phyloP scores from a whole-genome alignment of 164 flowering plant genomes.

The Umbilicus rupestris region DNA sequence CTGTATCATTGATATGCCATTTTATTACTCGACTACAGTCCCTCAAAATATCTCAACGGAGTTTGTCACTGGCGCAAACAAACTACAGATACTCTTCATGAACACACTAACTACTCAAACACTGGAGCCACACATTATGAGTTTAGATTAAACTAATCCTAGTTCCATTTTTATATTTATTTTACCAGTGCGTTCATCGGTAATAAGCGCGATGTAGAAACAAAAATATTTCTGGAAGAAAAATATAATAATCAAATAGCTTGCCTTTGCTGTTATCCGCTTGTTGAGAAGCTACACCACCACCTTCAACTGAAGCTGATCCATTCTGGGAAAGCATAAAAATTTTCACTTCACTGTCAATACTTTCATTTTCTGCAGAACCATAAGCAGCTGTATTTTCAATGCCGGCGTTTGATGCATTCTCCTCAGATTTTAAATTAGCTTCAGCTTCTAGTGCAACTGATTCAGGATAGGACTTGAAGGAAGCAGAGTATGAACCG shows the following conservation, averaged over 20 bases:
- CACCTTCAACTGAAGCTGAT: conserved; percentile 25
- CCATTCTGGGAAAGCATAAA: conserved; percentile 45
- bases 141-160: neutral
- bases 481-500: conserved; percentile 22
- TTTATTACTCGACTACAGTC: neutral
- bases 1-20: neutral
- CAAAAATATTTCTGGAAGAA: neutral
- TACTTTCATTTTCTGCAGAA: conserved; percentile 37
- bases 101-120: neutral
- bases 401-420: conserved; percentile 9
- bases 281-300: conserved; percentile 32
- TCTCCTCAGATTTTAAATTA: conserved; percentile 14
- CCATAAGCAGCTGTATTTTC: conserved; percentile 29
- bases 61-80: too few species aligned
- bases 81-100: neutral
- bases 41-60: too few species aligned
- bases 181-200: neutral
- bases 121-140: neutral
- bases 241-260: neutral
- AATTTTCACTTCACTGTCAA: conserved; percentile 22
- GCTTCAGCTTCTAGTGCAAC: conserved; percentile 27
- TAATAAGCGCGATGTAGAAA: neutral
- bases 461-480: conserved; percentile 20
- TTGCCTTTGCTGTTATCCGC: conserved; percentile 51
- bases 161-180: neutral